Base-by-base conservation (phyloP, 805 yeast genomes). In the Saccharomycopsis vini region DNA sequence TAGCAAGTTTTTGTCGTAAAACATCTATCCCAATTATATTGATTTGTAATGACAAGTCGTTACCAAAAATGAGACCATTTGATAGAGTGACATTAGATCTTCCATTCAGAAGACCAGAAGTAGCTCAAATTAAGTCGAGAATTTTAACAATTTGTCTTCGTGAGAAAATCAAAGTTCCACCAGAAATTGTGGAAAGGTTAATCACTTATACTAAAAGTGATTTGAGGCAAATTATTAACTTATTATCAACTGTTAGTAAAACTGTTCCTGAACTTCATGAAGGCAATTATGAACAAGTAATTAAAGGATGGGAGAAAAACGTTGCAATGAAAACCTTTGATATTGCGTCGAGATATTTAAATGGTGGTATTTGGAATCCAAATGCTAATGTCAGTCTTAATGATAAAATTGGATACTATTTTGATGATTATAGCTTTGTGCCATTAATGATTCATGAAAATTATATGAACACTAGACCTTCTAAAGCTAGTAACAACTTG, bases 361-460 rank as follows among this genome's bases (percentile, higher is more conserved):
- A 71, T 50, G 81, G 81, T 0, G 72, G 73, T 19, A 69, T 75
- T 13, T 83, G 78, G 60, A 67, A 77, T 44, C 72, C 67, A 16
- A 64, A 62, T 52, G 64, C 74, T 2, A 62, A 64, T n/a, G 71
- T 73, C 45, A 69, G 79, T 2, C 60, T 90, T 50, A 82, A 80
- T 60, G 95, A 87, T 50, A 84, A 87, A 58, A 79, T 90, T 56
- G 90, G 84, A 54, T 70, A 87, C 42, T 92, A 88, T 58, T 92
- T 92, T 67, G 88, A 87, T 61, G 98, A 92, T 62, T 84, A 86
- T 62, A 96, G 88, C 57, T 82, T 92, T 59, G 79, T 95, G 1
- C 97, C 98, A 4, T 69, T 90, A 49, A 90, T 92, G 97, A 75
- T 92, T 42, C 97, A 90, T 58, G 98, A 92, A 60, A 92, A 92